These are phyloP conservation scores for Lactarius tabidus DNA, from an alignment of 768 basidiomycete species.

Conservation along the genomic window DNA sequence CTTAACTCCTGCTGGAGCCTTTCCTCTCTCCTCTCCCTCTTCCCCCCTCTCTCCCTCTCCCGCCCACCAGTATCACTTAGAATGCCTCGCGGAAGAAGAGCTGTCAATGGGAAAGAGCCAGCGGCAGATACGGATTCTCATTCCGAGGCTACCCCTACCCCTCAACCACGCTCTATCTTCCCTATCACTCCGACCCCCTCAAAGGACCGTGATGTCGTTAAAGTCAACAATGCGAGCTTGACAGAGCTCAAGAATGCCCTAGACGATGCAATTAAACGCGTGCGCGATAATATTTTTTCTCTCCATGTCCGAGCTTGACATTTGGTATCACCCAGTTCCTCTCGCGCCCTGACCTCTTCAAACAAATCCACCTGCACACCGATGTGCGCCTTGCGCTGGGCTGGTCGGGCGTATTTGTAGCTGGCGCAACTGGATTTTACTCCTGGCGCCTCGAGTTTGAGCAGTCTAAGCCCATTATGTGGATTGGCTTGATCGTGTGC, in stretches of 20 bases:
- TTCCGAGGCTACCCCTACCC: constrained; percentile 14
- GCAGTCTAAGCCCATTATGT: constrained; percentile 75
- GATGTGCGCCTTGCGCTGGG: constrained; percentile 86
- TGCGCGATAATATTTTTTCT: constrained; percentile 31
- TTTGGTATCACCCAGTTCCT: constrained; percentile 55
- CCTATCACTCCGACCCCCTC: constrained; percentile 27
- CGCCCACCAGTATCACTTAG: background rate
- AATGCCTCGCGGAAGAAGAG: constrained; percentile 26
- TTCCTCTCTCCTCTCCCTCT: constrained; percentile 5
- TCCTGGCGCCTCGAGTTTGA: constrained; percentile 89
- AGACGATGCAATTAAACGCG: constrained; percentile 89
- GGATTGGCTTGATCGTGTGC: constrained; percentile 73
- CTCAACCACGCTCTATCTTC: constrained; percentile 19
- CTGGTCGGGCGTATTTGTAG: constrained; percentile 81
- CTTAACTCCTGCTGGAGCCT: background rate
- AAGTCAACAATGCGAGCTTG: constrained; percentile 50
- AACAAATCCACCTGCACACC: constrained; percentile 81
- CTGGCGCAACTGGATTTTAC: constrained; percentile 76
- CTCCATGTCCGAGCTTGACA: background rate
- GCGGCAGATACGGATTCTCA: constrained; percentile 6
- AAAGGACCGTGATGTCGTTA: constrained; percentile 37
- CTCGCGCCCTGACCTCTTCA: constrained; percentile 76
- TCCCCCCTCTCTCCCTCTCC: background rate
- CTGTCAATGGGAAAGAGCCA: constrained; percentile 19
- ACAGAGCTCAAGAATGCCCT: constrained; percentile 50